A percentile compares a stretch with the other conserved stretches of the same genome.
These are phyloP conservation scores for Mycena metata DNA, from an alignment of 768 basidiomycete species.

Conservation along the genomic window DNA sequence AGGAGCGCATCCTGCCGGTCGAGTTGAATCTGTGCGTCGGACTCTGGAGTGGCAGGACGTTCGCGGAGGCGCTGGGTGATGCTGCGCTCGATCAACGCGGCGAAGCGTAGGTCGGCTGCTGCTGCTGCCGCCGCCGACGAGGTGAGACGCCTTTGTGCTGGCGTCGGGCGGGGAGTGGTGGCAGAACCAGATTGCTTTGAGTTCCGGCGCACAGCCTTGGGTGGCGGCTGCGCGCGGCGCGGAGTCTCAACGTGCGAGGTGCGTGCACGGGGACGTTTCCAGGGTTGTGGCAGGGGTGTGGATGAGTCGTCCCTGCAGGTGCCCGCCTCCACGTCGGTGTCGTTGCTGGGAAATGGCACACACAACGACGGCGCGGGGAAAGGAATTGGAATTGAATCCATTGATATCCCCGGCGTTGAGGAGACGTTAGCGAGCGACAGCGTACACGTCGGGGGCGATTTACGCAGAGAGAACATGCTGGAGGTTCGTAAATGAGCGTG, in stretches of 20 bases:
- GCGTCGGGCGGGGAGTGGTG: too few relatives aligned
- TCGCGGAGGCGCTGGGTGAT: neutral
- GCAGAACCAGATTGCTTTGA: neutral
- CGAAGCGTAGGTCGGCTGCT: conserved; percentile 9
- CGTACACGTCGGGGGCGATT: conserved; percentile 32
- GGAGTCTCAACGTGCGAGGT: conserved; percentile 30
- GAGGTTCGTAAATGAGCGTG: conserved; percentile 29
- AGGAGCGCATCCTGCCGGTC: conserved; percentile 20
- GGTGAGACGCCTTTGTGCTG: too few relatives aligned
- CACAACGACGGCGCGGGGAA: neutral
- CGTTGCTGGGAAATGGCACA: conserved; percentile 26
- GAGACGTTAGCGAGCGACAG: conserved; percentile 23
- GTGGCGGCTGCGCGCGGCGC: neutral
- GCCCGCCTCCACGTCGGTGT: neutral
- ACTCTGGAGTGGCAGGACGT: neutral
- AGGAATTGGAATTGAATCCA: neutral
- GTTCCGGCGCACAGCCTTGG: neutral
- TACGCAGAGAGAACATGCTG: conserved; percentile 1
- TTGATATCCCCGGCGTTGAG: neutral
- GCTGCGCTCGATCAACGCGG: conserved; percentile 30
- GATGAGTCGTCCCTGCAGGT: neutral
- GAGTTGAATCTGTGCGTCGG: neutral
- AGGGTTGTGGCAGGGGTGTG: neutral
- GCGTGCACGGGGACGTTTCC: conserved; percentile 28
- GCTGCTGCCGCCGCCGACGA: too few relatives aligned